Percentiles rank a stretch among this genome's conserved stretches.
Evolutionary conservation across 192 early-diverging fungal species (phyloP).

Genomic region (Backusella westeae): DNA sequence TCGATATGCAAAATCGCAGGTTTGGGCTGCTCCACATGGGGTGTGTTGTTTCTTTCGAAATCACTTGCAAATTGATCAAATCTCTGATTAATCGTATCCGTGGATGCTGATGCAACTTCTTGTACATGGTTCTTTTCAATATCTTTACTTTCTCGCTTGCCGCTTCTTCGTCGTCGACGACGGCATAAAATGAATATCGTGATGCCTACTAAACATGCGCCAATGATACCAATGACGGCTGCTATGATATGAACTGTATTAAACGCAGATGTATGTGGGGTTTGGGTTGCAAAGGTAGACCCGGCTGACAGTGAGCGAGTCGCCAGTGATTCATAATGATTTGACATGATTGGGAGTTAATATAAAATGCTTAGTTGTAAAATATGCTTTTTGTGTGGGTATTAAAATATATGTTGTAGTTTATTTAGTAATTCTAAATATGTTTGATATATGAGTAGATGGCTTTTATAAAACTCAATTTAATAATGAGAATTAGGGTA

Average conservation of each 20-base stretch:
- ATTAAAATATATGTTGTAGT: neutral
- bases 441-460: neutral
- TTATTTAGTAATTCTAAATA: neutral
- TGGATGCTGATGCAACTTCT: neutral
- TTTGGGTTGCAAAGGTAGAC: constrained; percentile 1
- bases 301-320: neutral
- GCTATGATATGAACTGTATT: constrained; percentile 12
- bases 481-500: neutral
- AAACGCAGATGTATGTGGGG: constrained; percentile 5
- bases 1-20: neutral
- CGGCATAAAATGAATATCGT: neutral
- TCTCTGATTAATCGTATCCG: neutral
- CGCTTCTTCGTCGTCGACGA: neutral
- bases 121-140: constrained; percentile 1
- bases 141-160: neutral
- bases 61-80: constrained; percentile 19
- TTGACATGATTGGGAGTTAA: neutral
- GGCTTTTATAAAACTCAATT: neutral
- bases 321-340: neutral
- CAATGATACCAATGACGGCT: constrained; percentile 8
- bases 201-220: neutral
- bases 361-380: neutral
- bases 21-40: neutral
- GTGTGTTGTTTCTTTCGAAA: constrained; percentile 1
- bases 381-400: neutral